Base-by-base conservation (phyloP, 768 basidiomycete species). In the Mycena vitilis region DNA sequence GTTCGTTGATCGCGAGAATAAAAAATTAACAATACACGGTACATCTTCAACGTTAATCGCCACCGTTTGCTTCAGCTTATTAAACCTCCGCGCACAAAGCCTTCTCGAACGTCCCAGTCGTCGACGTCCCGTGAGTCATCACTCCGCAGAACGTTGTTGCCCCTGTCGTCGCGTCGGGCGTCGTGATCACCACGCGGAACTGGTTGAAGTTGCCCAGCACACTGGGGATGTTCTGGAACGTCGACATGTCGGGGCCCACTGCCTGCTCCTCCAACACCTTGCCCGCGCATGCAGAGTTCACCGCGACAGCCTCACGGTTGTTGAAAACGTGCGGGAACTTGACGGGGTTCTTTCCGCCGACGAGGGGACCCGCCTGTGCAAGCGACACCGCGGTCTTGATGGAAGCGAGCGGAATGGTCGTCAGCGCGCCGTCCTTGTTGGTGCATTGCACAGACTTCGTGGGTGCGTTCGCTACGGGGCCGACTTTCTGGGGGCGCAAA, bases 141-240 rank as follows among this genome's bases (percentile, higher is more conserved):
- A 68, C 66, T 22, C 70, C 70, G 52, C 70, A 71, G 66, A 67
- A 71, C 45, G 66, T 71, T 4, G 66, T 71, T n/a, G 49, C 63
- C 10, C 70, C 70, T 4, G 56, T 56, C 8, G 56, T 56, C 36
- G 63, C 66, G 62, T 71, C 66, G 5, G 70, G 70, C 3, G 70
- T 71, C 36, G 70, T 71, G 58, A 71, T 71, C 42, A 71, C 25
- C 20, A 71, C 66, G 47, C 70, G 70, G 70, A 71, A 71, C 66
- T 71, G 66, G 66, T 71, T 71, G 70, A 71, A 71, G 34, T 44
- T 66, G 18, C 38, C 40, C 47, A 68, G 40, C 2, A 68, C 66
- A 30, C 66, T 56, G n/a, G 70, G 70, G 36, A 64, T 36, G 58
- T 71, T 71, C 57, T 55, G 22, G 66, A 68, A 71, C 22, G 53